Conservation (phyloP, 1,284 basidiomycete genomes). For the Lentinula novae-zelandiae region DNA sequence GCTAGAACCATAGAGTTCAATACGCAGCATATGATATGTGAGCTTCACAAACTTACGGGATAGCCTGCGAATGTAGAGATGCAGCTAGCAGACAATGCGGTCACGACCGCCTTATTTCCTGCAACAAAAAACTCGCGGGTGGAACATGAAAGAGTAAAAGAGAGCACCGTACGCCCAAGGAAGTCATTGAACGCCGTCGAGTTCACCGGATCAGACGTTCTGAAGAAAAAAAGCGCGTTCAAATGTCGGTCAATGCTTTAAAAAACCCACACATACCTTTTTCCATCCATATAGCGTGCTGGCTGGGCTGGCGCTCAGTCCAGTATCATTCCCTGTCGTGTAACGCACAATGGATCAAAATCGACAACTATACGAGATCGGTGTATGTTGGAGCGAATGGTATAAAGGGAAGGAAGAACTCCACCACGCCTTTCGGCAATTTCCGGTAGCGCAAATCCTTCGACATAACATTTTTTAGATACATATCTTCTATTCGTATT, state of each 20-base stretch:
- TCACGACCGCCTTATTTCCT: constrained; percentile 81
- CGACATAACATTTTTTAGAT: too few species aligned
- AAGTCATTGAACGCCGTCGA: constrained; percentile 58
- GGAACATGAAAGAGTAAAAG: constrained; percentile 13
- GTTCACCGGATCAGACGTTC: constrained; percentile 58
- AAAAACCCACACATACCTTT: constrained; percentile 40
- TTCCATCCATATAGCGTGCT: constrained; percentile 77
- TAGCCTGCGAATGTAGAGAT: constrained; percentile 82
- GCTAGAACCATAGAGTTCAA: constrained; percentile 20
- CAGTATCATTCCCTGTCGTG: constrained; percentile 62
- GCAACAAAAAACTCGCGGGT: constrained; percentile 7
- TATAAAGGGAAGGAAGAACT: constrained; percentile 14
- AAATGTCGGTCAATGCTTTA: not conserved
- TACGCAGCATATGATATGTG: not conserved
- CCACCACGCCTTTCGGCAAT: not conserved
- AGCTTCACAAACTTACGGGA: constrained; percentile 43
- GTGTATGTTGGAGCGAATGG: constrained; percentile 16
- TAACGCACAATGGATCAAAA: constrained; percentile 21
- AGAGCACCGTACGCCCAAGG: constrained; percentile 52
- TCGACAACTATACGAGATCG: constrained; percentile 16
- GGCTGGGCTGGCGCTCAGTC: constrained; percentile 55
- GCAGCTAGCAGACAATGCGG: constrained; percentile 78
- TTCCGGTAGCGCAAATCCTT: not conserved
- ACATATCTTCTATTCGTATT: too few species aligned
- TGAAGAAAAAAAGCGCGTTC: constrained; percentile 22